Evolutionary conservation across 1,284 basidiomycete genomes (phyloP), one percentile per base, ranked within the genome.

Genomic region (Cryptococcus deneoformans): DNA sequence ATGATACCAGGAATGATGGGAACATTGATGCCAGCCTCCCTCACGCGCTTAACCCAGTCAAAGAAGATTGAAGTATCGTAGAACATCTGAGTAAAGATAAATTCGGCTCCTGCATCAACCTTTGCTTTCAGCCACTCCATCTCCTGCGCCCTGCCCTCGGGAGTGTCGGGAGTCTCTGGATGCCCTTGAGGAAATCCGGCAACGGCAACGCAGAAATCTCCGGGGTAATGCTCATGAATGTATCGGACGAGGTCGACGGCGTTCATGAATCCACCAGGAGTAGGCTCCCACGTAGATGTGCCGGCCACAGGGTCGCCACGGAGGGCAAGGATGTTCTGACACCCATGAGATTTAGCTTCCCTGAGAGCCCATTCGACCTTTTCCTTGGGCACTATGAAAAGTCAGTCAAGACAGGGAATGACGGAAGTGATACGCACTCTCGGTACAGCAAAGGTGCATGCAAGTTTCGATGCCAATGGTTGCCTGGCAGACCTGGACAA

Each of bases 391-490:
- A 97, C 77, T 79, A 40, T 35, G 12, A 49, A 6, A 10, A 16
- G 20, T 24, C 46, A 48, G 51, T 20, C 29, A 29, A 29, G 44
- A 29, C 24, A 44, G 8, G 14, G 36, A 37, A 36, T 44, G 24
- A 51, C 16, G 40, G 38, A 42, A 20, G 11, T 12, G 10, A 9
- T n/a, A 68, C 76, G 71, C 60, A 78, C 76, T 96, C 79, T 97
- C 97, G 39, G 95, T 99, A 75, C 95, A 99, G 45, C 94, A 98
- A 63, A 99, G 79, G 79, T 99, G 95, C 90, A 99, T 94, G 80
- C 93, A 98, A 29, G 92, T 92, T 80, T 97, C 92, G 48, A 97
- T 84, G 2, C 93, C 93, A 75, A 98, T 90, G 35, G 91, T 81
- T 56, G 89, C 84, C 78, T 95, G 92, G 71, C 90, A 93, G 46